Evolutionary conservation across 306 rosid genomes (phyloP), one percentile per base, ranked within the genome.

Genomic region (Pueraria montana): DNA sequence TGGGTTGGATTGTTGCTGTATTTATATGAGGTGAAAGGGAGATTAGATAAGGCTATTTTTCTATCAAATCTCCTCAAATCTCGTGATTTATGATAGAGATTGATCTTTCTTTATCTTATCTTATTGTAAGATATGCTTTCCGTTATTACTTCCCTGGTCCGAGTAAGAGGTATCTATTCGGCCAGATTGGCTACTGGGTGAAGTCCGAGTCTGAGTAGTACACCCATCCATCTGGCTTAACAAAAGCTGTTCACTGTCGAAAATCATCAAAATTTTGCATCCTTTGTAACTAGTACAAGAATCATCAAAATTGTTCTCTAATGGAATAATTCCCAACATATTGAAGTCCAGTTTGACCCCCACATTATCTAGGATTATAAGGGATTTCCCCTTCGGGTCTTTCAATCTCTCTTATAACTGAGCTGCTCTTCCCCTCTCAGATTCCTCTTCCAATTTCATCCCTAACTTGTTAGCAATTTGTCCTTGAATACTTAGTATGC

Each of bases 261-360:
- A 82, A 38, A 53, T 74, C 36, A 82, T 27, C 50, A 82, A 66
- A 27, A 64, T 2, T 20, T 82, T 82, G 80, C 84, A 81, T 17
- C 61, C 17, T 18, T 17, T 24, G 34, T 64, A 6, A 2, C 43
- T 38, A 7, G 43, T 34, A 34, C 6, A 6, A 34, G 38, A 34
- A 34, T 6, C 45, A 40, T 40, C 45, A 40, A 40, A 40, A 18
- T 38, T 46, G 58, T 7, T 49, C 11, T 17, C 52, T 21, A 0
- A 13, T 34, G 80, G 80, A 48, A 81, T n/a, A n/a, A n/a, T 73
- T 17, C 84, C 84, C n/a, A 81, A 11, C 74, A 14, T 36, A 21
- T 24, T 50, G 7, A 81, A 3, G 26, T 73, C 74, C 6, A 81
- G 8, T 48, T 14, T 17, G 0, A 5, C 5, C 38, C 38, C 38